Base-by-base conservation (phyloP, 2,329 filamentous ascomycete genomes). In the Botrytis fragariae region DNA sequence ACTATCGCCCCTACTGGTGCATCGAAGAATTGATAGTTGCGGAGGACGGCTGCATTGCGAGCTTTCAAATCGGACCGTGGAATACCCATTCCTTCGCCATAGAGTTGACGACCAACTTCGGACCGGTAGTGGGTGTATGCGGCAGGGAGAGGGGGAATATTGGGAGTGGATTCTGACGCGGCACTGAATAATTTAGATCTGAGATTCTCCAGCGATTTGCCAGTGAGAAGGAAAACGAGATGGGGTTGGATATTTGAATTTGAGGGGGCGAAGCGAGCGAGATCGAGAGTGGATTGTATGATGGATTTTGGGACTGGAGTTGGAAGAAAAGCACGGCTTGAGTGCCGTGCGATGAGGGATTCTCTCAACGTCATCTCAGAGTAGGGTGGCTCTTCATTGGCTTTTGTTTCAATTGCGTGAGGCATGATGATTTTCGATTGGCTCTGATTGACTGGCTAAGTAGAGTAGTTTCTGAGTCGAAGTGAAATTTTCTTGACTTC, bases 221-320 rank as follows among this genome's bases (percentile, higher is more conserved):
- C 51, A 14, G 71, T 69, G 25, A 69, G 51, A 20, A 68, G 32
- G 25, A 45, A 60, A 20, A 61, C 14, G 32, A 63, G 62, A 44
- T 72, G 62, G 1, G 62, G 62, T 29, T 72, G 71, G 39, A 68
- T 69, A n/a, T 72, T 72, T 44, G 71, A 68, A n/a, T 72, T 72
- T 44, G 71, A 72, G 39, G 70, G 70, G 39, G 62, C 70, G 39
- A 68, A 42, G 42, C 54, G 62, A 44, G 70, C 70, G 14, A 72
- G 70, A 8, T 72, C 48, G 16, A 72, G 70, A 16, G 70, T 72
- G 48, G 70, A 68, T 25, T 59, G 37, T 37, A 72, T 45, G 37
- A 68, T 68, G 22, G 39, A 60, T 48, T 72, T n/a, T 16, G 62
- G 32, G 39, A 72, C 51, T n/a, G 70, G 51, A 14, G 51, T 72